Conservation (phyloP, 192 early-diverging fungal genomes). For the Entomortierella lignicola region DNA sequence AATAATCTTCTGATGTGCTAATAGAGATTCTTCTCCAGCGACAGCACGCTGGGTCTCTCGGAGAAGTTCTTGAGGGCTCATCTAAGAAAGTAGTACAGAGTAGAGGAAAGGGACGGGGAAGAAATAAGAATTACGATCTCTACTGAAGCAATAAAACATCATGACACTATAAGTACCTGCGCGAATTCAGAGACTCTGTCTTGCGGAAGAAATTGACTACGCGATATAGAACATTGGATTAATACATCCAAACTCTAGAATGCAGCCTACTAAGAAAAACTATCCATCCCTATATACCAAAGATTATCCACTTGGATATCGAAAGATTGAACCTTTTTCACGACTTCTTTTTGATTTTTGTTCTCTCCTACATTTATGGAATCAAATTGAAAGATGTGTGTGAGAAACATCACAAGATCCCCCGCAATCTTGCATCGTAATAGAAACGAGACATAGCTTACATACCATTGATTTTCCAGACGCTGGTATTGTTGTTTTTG, state of each 20-base stretch:
- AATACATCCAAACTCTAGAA: neutral
- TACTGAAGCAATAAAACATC: too few relatives aligned
- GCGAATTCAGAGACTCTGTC: constrained; percentile 95
- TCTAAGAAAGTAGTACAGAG: constrained; percentile 41
- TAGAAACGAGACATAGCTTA: neutral
- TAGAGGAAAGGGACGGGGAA: too few relatives aligned
- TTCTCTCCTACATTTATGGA: constrained; percentile 57
- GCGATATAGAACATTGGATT: neutral
- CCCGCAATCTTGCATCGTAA: too few relatives aligned
- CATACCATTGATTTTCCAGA: constrained; percentile 88
- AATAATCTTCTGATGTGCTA: constrained; percentile 76
- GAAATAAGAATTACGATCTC: too few relatives aligned
- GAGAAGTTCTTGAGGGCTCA: constrained; percentile 82
- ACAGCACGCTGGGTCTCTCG: constrained; percentile 88
- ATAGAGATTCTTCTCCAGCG: constrained; percentile 73
- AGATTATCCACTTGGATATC: constrained; percentile 96
- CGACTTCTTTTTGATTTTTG: constrained; percentile 72
- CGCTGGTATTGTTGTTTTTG: constrained; percentile 71
- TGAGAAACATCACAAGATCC: neutral
- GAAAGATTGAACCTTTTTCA: constrained; percentile 67
- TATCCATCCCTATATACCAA: too few relatives aligned
- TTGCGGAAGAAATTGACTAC: constrained; percentile 95
- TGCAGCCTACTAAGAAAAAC: too few relatives aligned
- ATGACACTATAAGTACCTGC: constrained; percentile 63
- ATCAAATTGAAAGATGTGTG: neutral